A percentile compares a stretch with the other conserved stretches of the same genome.
These are phyloP conservation scores for Pouteria glomerata DNA, from an alignment of 148 eudicot species.

Conservation along the genomic window DNA sequence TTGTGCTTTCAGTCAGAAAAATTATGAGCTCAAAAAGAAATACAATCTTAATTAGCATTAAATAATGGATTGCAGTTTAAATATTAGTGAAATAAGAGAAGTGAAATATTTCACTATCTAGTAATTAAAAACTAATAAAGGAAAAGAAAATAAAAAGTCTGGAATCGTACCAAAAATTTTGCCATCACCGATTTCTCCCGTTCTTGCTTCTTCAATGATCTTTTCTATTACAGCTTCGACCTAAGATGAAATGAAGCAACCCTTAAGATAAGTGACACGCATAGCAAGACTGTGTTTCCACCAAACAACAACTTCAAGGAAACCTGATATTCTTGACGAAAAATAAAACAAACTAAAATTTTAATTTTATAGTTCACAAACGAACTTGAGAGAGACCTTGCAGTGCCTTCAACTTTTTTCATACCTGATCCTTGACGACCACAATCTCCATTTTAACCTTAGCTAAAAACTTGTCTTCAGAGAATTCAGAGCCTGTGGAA, in stretches of 20 bases:
- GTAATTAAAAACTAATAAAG: neutral
- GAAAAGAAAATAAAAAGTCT: neutral
- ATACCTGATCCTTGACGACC: constrained; percentile 88
- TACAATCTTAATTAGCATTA: neutral
- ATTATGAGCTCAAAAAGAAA: neutral
- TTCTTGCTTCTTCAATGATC: constrained; percentile 69
- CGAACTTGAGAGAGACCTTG: neutral
- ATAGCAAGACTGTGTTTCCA: neutral
- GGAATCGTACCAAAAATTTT: constrained; percentile 72
- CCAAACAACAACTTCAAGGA: constrained; percentile 5
- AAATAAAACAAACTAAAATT: neutral
- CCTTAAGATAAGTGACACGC: neutral
- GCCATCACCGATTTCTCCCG: constrained; percentile 91
- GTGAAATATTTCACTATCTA: neutral
- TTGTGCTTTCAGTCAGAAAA: neutral
- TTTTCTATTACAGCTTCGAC: constrained; percentile 73
- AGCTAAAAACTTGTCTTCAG: constrained; percentile 71
- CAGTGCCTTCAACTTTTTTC: constrained; percentile 4
- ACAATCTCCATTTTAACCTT: constrained; percentile 91
- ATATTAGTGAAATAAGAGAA: neutral
- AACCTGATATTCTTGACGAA: neutral
- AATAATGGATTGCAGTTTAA: neutral
- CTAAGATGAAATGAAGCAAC: constrained; percentile 29
- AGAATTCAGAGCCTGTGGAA: constrained; percentile 75
- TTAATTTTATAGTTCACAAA: neutral